Evolutionary conservation across 192 early-diverging fungal genomes (phyloP).

Genomic region (Gigaspora rosea): DNA sequence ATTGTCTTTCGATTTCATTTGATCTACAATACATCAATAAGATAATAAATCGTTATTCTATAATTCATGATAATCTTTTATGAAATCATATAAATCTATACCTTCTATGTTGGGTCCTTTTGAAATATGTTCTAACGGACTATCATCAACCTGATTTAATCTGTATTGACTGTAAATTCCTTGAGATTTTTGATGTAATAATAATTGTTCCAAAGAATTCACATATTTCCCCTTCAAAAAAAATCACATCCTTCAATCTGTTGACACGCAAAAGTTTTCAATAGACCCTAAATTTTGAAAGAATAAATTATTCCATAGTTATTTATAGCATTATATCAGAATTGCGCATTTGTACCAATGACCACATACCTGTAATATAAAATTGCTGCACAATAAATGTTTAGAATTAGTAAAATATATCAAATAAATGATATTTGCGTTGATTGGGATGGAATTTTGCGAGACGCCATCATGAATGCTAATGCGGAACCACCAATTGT

Average conservation of each 20-base stretch:
- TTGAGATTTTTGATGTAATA: slow-evolving; percentile 46
- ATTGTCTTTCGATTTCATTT: slow-evolving; percentile 30
- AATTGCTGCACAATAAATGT: slow-evolving; percentile 39
- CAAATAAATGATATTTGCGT: slow-evolving; percentile 41
- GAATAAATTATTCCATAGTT: not conserved
- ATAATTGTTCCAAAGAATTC: slow-evolving; percentile 40
- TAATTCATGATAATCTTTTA: too few relatives aligned
- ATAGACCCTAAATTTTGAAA: slow-evolving; percentile 33
- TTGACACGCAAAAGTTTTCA: slow-evolving; percentile 38
- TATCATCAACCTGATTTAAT: slow-evolving; percentile 48
- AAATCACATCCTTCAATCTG: slow-evolving; percentile 44
- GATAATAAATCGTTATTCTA: too few relatives aligned
- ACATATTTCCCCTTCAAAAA: slow-evolving; percentile 46
- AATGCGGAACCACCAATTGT: slow-evolving; percentile 50
- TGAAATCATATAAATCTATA: slow-evolving; percentile 16
- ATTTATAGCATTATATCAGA: not conserved
- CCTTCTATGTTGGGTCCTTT: slow-evolving; percentile 38
- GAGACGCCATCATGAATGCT: slow-evolving; percentile 46
- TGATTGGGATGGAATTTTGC: slow-evolving; percentile 38
- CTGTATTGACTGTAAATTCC: slow-evolving; percentile 46
- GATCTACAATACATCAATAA: too few relatives aligned
- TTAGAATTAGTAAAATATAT: slow-evolving; percentile 48
- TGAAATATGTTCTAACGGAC: slow-evolving; percentile 33
- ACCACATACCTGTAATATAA: slow-evolving; percentile 41
- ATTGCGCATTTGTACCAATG: too few relatives aligned